Percentiles rank a stretch among this genome's conserved stretches.
These are phyloP conservation scores for Diaporthe nobilis DNA, from an alignment of 2,329 filamentous ascomycete genomes.

Conservation along the genomic window DNA sequence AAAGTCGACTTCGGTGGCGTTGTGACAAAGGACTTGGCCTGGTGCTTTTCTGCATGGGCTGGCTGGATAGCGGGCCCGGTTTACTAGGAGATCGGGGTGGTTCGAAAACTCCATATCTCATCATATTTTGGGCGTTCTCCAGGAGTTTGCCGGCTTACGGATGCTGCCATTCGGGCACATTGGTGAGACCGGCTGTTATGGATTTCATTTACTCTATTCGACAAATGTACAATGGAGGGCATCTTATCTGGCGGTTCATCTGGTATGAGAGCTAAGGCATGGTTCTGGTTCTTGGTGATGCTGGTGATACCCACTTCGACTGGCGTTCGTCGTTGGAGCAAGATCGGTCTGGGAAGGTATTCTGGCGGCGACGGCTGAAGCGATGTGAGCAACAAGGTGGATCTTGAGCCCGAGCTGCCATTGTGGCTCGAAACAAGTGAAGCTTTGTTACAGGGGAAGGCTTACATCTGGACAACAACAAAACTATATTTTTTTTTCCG, in stretches of 20 bases:
- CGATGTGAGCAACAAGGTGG: slow-evolving; percentile 7
- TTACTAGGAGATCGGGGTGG: slow-evolving; percentile 20
- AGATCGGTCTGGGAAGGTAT: slow-evolving; percentile 23
- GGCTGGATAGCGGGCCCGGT: slow-evolving; percentile 39
- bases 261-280: slow-evolving; percentile 39
- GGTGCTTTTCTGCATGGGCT: slow-evolving; percentile 34
- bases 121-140: slow-evolving; percentile 35
- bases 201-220: slow-evolving; percentile 37
- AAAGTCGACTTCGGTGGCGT: slow-evolving; percentile 36
- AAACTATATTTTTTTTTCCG: slow-evolving; percentile 35
- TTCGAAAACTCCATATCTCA: slow-evolving; percentile 19
- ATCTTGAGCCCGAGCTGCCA: background rate
- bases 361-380: slow-evolving; percentile 7
- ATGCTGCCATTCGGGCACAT: slow-evolving; percentile 22
- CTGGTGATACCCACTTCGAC: slow-evolving; percentile 40
- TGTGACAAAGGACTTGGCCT: slow-evolving; percentile 31
- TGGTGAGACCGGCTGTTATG: slow-evolving; percentile 29
- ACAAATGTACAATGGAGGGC: slow-evolving; percentile 38
- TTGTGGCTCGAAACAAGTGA: background rate
- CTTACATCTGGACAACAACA: slow-evolving; percentile 34
- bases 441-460: slow-evolving; percentile 24
- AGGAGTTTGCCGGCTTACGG: slow-evolving; percentile 32
- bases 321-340: slow-evolving; percentile 38
- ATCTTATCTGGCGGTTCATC: slow-evolving; percentile 35
- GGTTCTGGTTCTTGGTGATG: slow-evolving; percentile 35